Conservation (phyloP, 768 basidiomycete species). For the Pulveroboletus ravenelii region DNA sequence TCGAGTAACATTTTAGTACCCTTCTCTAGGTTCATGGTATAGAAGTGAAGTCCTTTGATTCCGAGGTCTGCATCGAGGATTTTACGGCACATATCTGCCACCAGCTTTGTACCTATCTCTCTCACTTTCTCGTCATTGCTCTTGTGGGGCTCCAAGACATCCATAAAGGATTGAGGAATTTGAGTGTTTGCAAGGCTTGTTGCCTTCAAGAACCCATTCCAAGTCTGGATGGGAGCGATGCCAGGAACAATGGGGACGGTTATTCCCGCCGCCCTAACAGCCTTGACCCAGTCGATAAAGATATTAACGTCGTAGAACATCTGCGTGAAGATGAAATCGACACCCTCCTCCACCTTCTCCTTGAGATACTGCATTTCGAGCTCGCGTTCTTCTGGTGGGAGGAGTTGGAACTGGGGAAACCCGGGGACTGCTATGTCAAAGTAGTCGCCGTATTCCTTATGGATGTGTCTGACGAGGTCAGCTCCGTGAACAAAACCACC, state of each 20-base stretch:
- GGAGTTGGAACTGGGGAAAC: slow-evolving; percentile 78
- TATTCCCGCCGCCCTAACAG: slow-evolving; percentile 79
- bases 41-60: slow-evolving; percentile 89
- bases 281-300: slow-evolving; percentile 88
- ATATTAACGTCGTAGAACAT: slow-evolving; percentile 95
- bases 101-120: slow-evolving; percentile 88
- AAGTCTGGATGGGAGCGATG: slow-evolving; percentile 94
- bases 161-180: slow-evolving; percentile 72
- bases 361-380: slow-evolving; percentile 84
- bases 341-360: slow-evolving; percentile 87
- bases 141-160: slow-evolving; percentile 79
- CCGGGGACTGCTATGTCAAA: slow-evolving; percentile 95
- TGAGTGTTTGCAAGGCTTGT: slow-evolving; percentile 72
- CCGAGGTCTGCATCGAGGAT: slow-evolving; percentile 79
- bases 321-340: slow-evolving; percentile 93
- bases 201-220: slow-evolving; percentile 89
- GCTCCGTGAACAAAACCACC: slow-evolving; percentile 88
- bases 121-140: slow-evolving; percentile 92
- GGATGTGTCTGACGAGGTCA: slow-evolving; percentile 89
- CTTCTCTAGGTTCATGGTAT: slow-evolving; percentile 96
- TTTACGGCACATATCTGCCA: slow-evolving; percentile 88
- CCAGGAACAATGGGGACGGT: slow-evolving; percentile 88
- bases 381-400: slow-evolving; percentile 68
- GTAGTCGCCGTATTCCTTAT: slow-evolving; percentile 77
- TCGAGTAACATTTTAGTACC: slow-evolving; percentile 94